These are phyloP conservation scores for Botrytis hyacinthi DNA, from an alignment of 2,329 filamentous ascomycete genomes.

Conservation along the genomic window DNA sequence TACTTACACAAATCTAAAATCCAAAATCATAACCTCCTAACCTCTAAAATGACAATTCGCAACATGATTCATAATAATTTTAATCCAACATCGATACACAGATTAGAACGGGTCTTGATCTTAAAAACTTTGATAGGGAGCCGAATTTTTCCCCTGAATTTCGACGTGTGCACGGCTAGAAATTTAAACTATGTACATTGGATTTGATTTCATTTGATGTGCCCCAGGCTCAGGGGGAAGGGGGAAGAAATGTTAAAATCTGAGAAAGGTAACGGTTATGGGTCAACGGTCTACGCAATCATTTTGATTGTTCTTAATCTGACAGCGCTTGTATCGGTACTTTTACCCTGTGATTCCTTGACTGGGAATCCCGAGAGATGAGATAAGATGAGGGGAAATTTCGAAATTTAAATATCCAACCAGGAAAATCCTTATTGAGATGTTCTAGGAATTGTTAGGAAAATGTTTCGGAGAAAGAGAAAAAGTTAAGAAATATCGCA, in stretches of 20 bases:
- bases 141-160: constrained; percentile 5
- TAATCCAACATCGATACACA: not conserved
- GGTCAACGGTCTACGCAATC: not conserved
- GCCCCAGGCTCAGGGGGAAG: not conserved
- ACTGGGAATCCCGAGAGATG: not conserved
- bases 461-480: not conserved
- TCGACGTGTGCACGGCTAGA: not conserved
- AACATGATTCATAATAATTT: not conserved
- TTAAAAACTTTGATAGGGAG: not conserved
- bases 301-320: not conserved
- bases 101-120: not conserved
- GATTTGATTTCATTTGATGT: not conserved
- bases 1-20: not conserved
- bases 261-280: not conserved
- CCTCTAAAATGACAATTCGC: not conserved
- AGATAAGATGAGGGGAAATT: not conserved
- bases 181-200: constrained; percentile 1
- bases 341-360: not conserved
- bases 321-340: not conserved
- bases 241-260: not conserved
- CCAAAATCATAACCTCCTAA: not conserved
- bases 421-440: constrained; percentile 9
- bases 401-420: not conserved
- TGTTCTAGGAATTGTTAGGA: constrained; percentile 20
- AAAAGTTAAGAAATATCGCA: constrained; percentile 11